Conservation (phyloP, 2,329 filamentous ascomycete genomes). For the Hypoxylon rubiginosum region DNA sequence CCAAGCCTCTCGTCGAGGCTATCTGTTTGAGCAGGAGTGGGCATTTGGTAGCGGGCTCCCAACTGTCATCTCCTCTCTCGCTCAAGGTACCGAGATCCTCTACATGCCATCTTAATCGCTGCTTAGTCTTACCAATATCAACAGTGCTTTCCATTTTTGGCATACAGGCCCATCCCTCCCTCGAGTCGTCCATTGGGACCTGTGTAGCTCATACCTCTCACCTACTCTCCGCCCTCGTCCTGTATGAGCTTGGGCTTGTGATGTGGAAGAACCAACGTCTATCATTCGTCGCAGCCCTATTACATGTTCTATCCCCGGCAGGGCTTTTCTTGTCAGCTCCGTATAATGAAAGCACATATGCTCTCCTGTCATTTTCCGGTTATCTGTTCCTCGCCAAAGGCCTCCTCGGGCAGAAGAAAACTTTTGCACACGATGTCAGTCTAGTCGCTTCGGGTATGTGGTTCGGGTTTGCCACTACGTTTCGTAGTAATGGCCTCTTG, state of each 20-base stretch:
- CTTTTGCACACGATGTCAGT: conserved; percentile 59
- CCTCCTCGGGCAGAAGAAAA: conserved; percentile 51
- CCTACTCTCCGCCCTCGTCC: conserved; percentile 77
- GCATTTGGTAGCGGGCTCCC: conserved; percentile 75
- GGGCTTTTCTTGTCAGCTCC: conserved; percentile 91
- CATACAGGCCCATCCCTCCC: conserved; percentile 39
- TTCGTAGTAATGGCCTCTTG: conserved; percentile 89
- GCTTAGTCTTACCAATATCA: conserved; percentile 15
- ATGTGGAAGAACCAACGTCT: conserved; percentile 67
- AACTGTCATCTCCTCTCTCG: conserved; percentile 55
- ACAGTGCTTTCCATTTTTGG: conserved; percentile 48
- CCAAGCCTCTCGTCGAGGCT: conserved; percentile 71
- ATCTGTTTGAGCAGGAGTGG: conserved; percentile 87
- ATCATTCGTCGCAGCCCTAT: conserved; percentile 75
- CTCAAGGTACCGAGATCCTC: conserved; percentile 47
- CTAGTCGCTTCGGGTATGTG: conserved; percentile 73
- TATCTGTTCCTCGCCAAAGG: conserved; percentile 75
- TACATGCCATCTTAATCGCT: not conserved
- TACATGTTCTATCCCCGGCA: conserved; percentile 89
- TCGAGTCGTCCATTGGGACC: conserved; percentile 70
- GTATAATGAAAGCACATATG: conserved; percentile 84
- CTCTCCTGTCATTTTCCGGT: conserved; percentile 81
- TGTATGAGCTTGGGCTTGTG: conserved; percentile 75
- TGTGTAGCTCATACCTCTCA: conserved; percentile 80
- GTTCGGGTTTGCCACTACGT: conserved; percentile 79